Base-by-base conservation (phyloP, 495 filamentous ascomycete genomes). In the Penicillium bovifimosum region DNA sequence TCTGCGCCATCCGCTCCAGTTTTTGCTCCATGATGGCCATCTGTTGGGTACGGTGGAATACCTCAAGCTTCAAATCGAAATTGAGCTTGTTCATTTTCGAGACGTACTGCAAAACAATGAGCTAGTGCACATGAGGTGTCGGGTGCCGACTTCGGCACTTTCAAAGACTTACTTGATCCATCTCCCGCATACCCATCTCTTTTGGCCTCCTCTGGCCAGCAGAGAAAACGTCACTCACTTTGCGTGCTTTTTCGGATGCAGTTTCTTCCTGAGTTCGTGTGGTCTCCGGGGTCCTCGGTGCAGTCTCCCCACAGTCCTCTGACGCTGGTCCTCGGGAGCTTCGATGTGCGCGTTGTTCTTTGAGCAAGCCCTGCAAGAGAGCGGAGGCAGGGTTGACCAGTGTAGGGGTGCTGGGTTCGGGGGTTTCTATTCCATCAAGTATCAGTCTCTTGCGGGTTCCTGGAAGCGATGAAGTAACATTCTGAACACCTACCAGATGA, bases 61-160 rank as follows among this genome's bases (percentile, higher is more conserved):
- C 75, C 54, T 92, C 87, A 41, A 96, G 74, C 66, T 95, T 95
- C 50, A 96, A 74, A 61, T 91, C 87, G 61, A 95, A 96, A 59
- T 95, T 93, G 61, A 92, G 81, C 60, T 95, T 95, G 61, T 86
- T 84, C 40, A 95, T 71, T 41, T 80, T 87, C 2, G 77, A 81
- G 42, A 80, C 68, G 52, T 77, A 73, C 71, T 78, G 53, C 10
- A 52, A 28, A 34, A 10, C 52, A 42, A 45, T 55, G 33, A 58
- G 50, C 10, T 36, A 28, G 14, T 41, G 46, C 41, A 16, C 9
- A 52, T 31, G 14, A n/a, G 3, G 18, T 24, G n/a, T 17, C 1
- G 34, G 18, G 17, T 28, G 18, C 18, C 36, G n/a, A n/a, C n/a
- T n/a, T n/a, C n/a, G n/a, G n/a, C n/a, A 32, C 14, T 27, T 13